Evolutionary conservation across 495 filamentous ascomycete species (phyloP).

Genomic region (Aspergillus heteromorphus): DNA sequence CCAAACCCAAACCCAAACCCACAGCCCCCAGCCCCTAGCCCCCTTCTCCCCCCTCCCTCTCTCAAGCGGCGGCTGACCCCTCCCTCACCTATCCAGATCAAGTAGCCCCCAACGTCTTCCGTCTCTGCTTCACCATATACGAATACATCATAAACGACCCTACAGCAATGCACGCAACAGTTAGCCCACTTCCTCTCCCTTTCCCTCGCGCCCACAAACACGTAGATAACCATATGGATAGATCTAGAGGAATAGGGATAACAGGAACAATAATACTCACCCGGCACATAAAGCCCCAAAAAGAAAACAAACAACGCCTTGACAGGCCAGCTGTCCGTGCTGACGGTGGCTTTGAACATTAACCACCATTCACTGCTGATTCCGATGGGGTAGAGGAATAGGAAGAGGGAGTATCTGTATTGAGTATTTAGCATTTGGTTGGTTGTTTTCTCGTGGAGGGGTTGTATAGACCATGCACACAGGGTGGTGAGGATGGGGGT

Average conservation of each 20-base stretch:
- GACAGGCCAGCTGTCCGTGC: constrained; percentile 18
- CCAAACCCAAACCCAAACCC: neutral
- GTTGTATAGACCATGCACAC: too few species aligned
- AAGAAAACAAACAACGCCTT: constrained; percentile 35
- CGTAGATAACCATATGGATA: too few species aligned
- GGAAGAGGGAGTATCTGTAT: constrained; percentile 48
- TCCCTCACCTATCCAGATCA: too few species aligned
- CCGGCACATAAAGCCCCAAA: constrained; percentile 63
- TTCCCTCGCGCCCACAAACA: too few species aligned
- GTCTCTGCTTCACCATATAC: constrained; percentile 75
- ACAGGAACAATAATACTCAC: too few species aligned
- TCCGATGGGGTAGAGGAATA: constrained; percentile 49
- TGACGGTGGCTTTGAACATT: constrained; percentile 33
- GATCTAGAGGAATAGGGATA: neutral
- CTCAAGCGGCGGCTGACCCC: too few species aligned
- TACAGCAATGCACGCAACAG: constrained; percentile 25
- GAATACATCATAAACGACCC: constrained; percentile 72
- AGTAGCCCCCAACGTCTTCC: constrained; percentile 40
- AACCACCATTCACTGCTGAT: constrained; percentile 47
- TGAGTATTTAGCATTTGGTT: too few species aligned
- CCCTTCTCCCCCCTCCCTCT: too few species aligned
- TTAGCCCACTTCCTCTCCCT: constrained; percentile 1
- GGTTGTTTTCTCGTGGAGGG: too few species aligned
- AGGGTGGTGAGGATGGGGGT: neutral
- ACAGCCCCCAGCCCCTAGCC: too few species aligned